Evolutionary conservation across 768 basidiomycete species (phyloP), one percentile per base, ranked within the genome.

Genomic region (Boletus rufocinnamomeus): DNA sequence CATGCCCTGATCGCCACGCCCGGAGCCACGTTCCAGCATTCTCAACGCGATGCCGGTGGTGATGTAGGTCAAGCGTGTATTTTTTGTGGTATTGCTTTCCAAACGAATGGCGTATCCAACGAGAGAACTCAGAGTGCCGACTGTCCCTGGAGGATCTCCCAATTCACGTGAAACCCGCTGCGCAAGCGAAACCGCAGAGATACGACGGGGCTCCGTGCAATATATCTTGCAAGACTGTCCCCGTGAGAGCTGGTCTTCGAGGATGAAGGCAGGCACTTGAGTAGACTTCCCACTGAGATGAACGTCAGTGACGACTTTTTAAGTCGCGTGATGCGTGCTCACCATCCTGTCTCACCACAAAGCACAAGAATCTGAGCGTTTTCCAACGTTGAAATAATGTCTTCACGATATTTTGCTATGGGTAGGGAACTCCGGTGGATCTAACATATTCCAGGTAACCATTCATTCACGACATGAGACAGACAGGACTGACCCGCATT

Each of bases 41-140:
- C 97, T 86, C 27, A 98, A 75, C 0, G 96, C 95, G 59, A 99
- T 96, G 63, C 96, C 96, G 66, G 94, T 93, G 3, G 95, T 97
- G 17, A 95, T 89, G 68, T 89, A 97, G 1, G 91, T 83, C 48
- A 94, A 71, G 21, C 86, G 80, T 0, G 95, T 97, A 56, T 86
- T 87, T 59, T 82, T 82, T 3, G 87, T 87, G 30, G 88, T 89
- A 63, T 90, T 88, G 65, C 86, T 94, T 72, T 98, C 96, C 52
- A 99, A 73, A 37, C 96, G 84, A 61, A 99, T 95, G 7, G 95
- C 92, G 72, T 98, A 98, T 21, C 96, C 96, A 40, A 98, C 91
- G 19, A 96, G 79, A 47, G 93, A 95, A 51, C 79, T 81, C 11
- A 75, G 67, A 0, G 90, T 89, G 16, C 95, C 95, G 41, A 93